Evolutionary conservation across 1,284 basidiomycete species (phyloP).

Genomic region (Irpex rosettiformis): DNA sequence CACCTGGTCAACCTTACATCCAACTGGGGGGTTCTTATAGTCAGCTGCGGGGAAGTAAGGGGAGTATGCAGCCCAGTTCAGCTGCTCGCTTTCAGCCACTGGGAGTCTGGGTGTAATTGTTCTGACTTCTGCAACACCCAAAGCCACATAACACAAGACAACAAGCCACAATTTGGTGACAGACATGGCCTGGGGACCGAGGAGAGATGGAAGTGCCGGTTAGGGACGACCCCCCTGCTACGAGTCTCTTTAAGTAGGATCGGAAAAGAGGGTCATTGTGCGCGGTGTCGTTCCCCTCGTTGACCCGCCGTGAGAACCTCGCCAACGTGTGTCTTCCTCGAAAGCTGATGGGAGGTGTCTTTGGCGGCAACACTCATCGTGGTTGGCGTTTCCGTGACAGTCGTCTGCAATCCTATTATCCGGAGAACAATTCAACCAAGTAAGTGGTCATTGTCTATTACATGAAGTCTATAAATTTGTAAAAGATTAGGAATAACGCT

Average conservation of each 20-base stretch:
- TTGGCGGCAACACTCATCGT: neutral
- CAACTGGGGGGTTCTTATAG: conserved; percentile 44
- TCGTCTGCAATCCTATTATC: neutral
- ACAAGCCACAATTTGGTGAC: neutral
- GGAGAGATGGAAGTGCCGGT: neutral
- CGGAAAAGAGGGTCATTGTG: neutral
- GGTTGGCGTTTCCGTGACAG: neutral
- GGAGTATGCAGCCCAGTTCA: conserved; percentile 55
- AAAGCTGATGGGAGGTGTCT: neutral
- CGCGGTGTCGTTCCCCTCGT: neutral
- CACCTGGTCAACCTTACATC: conserved; percentile 58
- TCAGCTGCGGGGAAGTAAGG: conserved; percentile 49
- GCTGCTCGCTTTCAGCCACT: conserved; percentile 22
- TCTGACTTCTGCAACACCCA: neutral
- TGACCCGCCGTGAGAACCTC: neutral
- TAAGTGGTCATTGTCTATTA: too few relatives aligned
- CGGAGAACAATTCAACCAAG: neutral
- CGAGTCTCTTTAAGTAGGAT: neutral
- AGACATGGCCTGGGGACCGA: neutral
- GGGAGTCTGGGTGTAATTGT: conserved; percentile 6
- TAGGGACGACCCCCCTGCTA: neutral
- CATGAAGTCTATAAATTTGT: too few relatives aligned
- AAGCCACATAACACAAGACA: neutral
- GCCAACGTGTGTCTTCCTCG: neutral
- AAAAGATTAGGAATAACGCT: neutral